phyloP scores from a whole-genome alignment of 495 filamentous ascomycete genomes.

The Staphylotrichum tortipilum region DNA sequence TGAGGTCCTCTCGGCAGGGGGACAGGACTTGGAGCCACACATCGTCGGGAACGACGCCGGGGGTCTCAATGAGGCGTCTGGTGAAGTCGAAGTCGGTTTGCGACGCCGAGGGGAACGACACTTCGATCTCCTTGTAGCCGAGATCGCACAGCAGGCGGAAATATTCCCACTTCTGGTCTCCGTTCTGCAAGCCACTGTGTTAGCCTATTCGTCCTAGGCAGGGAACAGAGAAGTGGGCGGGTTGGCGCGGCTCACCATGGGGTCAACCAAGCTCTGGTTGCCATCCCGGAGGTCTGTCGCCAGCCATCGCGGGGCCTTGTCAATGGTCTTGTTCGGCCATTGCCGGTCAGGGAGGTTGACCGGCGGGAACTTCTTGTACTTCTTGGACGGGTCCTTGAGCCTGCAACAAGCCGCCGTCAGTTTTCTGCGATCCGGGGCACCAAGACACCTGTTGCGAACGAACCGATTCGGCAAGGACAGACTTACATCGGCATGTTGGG shows the following conservation, averaged over 20 bases:
- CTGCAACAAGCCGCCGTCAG: slow-evolving; percentile 37
- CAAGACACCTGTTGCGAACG: background rate
- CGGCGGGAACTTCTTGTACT: slow-evolving; percentile 73
- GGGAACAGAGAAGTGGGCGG: no score
- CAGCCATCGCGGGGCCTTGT: slow-evolving; percentile 77
- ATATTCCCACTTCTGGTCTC: slow-evolving; percentile 88
- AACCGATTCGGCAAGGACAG: background rate
- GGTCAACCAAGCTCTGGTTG: slow-evolving; percentile 80
- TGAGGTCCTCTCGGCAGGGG: slow-evolving; percentile 88
- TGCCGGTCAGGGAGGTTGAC: slow-evolving; percentile 74
- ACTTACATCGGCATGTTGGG: slow-evolving; percentile 33
- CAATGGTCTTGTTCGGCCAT: slow-evolving; percentile 80
- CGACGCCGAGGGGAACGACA: slow-evolving; percentile 90
- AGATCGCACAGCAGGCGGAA: slow-evolving; percentile 91
- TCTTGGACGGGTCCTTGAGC: slow-evolving; percentile 89
- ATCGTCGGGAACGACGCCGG: slow-evolving; percentile 79
- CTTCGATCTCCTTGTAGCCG: slow-evolving; percentile 97
- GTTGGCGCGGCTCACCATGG: slow-evolving; percentile 56
- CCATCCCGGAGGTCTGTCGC: slow-evolving; percentile 80
- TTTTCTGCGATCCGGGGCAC: background rate
- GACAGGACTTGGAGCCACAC: slow-evolving; percentile 94
- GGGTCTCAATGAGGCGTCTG: slow-evolving; percentile 75
- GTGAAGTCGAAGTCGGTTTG: slow-evolving; percentile 96
- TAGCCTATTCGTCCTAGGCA: no score
- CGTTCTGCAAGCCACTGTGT: slow-evolving; percentile 65